Percentiles rank a stretch among this genome's conserved stretches.
Evolutionary conservation across 805 yeast species (phyloP).

Genomic region (Zygoascus tannicola): DNA sequence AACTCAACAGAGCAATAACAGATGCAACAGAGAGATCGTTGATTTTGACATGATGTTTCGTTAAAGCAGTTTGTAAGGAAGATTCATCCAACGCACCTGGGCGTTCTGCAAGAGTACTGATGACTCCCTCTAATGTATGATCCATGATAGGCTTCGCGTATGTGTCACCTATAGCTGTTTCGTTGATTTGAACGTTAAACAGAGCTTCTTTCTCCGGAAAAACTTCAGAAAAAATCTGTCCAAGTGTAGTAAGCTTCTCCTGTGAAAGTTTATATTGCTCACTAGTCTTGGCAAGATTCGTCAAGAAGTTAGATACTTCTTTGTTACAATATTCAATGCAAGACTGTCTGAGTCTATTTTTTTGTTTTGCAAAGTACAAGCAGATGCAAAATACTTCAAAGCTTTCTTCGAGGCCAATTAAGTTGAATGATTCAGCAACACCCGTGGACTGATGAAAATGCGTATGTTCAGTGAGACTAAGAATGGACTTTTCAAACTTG

Average conservation of each 20-base stretch:
- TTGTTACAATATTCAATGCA: not conserved
- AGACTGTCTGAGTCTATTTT: not conserved
- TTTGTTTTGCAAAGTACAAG: not conserved
- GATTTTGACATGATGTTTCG: constrained; percentile 3
- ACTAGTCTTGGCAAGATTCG: not conserved
- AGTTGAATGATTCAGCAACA: not conserved
- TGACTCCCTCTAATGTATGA: constrained; percentile 2
- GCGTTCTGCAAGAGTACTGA: not conserved
- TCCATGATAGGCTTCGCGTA: not conserved
- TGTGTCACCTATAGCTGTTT: not conserved
- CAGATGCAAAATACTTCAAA: not conserved
- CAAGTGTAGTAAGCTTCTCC: not conserved
- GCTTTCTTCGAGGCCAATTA: not conserved
- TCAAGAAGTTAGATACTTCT: not conserved
- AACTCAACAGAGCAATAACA: not conserved
- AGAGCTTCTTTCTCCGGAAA: not conserved
- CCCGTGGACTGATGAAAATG: not conserved
- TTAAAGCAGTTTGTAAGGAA: not conserved
- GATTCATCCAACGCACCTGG: constrained; percentile 3
- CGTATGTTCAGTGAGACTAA: not conserved
- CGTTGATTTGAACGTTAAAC: not conserved
- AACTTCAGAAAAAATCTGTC: not conserved
- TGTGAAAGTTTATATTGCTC: not conserved
- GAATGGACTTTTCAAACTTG: not conserved
- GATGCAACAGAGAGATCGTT: constrained; percentile 3